Conservation (phyloP, 2,329 filamentous ascomycete genomes). For the Diaporthe australafricana region DNA sequence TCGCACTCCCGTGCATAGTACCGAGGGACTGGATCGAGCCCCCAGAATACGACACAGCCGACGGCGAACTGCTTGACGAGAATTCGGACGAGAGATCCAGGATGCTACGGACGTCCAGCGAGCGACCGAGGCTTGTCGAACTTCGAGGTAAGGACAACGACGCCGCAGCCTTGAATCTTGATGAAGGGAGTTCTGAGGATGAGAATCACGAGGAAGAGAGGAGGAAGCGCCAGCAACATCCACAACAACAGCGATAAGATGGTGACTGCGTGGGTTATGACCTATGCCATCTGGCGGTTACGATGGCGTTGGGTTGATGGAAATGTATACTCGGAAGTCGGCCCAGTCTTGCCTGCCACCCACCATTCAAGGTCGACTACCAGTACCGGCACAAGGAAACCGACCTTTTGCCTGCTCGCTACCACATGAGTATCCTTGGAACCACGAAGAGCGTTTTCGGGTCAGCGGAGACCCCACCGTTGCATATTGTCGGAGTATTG, state of each 20-base stretch:
- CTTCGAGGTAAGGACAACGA: constrained; percentile 39
- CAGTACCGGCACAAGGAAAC: not conserved
- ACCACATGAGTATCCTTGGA: not conserved
- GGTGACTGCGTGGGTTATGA: constrained; percentile 7
- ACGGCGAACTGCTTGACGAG: constrained; percentile 75
- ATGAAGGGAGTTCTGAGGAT: constrained; percentile 36
- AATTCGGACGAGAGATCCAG: constrained; percentile 65
- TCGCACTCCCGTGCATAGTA: constrained; percentile 84
- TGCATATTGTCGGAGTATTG: not conserved
- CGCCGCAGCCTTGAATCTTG: constrained; percentile 40
- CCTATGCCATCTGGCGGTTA: not conserved
- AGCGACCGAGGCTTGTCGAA: constrained; percentile 42
- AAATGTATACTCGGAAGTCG: not conserved
- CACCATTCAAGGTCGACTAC: not conserved
- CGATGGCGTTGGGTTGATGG: not conserved
- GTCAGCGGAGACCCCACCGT: not conserved
- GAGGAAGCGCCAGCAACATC: constrained; percentile 24
- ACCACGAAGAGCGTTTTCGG: not conserved
- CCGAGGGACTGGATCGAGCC: constrained; percentile 85
- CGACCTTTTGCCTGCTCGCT: not conserved
- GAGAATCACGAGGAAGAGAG: constrained; percentile 28
- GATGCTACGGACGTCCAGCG: constrained; percentile 62
- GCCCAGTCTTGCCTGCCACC: not conserved
- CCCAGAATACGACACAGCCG: constrained; percentile 79
- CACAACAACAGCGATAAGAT: constrained; percentile 21